Percentiles rank a stretch among this genome's conserved stretches.
Evolutionary conservation across 2,329 filamentous ascomycete species (phyloP).

Genomic region (Thelonectria blattea): DNA sequence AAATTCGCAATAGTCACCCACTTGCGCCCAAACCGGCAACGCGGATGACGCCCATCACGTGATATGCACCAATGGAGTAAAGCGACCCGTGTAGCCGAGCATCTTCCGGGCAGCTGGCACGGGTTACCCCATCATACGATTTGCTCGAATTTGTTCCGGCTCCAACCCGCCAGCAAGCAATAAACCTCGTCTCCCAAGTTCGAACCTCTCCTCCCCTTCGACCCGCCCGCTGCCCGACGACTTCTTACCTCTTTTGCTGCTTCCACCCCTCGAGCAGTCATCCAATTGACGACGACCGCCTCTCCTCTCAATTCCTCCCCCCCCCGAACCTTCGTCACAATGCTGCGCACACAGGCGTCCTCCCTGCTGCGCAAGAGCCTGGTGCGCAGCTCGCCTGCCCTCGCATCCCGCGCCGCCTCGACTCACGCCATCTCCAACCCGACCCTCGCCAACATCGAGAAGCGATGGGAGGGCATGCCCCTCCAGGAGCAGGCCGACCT

Average conservation of each 20-base stretch:
- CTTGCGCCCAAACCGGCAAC: slow-evolving; percentile 15
- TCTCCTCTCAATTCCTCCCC: slow-evolving; percentile 19
- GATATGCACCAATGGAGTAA: slow-evolving; percentile 22
- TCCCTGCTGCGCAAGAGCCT: slow-evolving; percentile 58
- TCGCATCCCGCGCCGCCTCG: slow-evolving; percentile 62
- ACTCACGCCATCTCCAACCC: slow-evolving; percentile 98
- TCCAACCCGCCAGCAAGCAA: slow-evolving; percentile 29
- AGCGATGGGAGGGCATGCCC: slow-evolving; percentile 98
- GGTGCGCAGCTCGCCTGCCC: slow-evolving; percentile 53
- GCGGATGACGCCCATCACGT: slow-evolving; percentile 17
- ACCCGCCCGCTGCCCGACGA: slow-evolving; percentile 24
- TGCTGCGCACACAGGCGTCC: slow-evolving; percentile 62
- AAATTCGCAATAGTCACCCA: slow-evolving; percentile 26
- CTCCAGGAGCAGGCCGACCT: slow-evolving; percentile 99
- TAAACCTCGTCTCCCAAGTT: slow-evolving; percentile 31
- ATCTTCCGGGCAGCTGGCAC: slow-evolving; percentile 32
- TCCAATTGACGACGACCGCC: slow-evolving; percentile 47
- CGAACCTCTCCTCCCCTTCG: slow-evolving; percentile 32
- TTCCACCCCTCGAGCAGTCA: slow-evolving; percentile 27
- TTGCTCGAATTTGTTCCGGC: slow-evolving; percentile 36
- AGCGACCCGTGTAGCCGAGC: slow-evolving; percentile 30
- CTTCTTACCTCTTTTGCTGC: slow-evolving; percentile 6
- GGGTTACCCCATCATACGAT: slow-evolving; percentile 39
- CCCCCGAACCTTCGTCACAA: slow-evolving; percentile 43
- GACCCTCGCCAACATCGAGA: slow-evolving; percentile 97